Evolutionary conservation across 1,284 basidiomycete genomes (phyloP).

Genomic region (Ceratobasidium sp.): DNA sequence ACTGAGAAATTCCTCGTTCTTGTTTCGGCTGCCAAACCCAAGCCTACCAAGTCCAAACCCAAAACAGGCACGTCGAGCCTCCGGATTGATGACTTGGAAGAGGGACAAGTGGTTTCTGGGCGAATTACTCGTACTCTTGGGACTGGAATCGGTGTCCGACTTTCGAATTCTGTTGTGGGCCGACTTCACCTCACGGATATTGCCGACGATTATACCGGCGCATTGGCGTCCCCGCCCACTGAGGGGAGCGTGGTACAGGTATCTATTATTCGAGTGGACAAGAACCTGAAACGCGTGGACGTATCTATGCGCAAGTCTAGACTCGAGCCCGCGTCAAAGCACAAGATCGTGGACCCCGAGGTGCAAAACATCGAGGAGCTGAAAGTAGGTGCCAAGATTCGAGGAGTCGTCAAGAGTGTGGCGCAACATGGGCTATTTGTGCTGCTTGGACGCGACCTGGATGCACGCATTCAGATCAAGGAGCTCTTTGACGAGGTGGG

Average conservation of each 20-base stretch:
- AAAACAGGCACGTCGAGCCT: neutral
- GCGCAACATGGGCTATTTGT: constrained; percentile 92
- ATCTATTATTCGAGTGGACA: constrained; percentile 71
- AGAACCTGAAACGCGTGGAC: constrained; percentile 68
- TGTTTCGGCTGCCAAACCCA: constrained; percentile 64
- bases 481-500: constrained; percentile 89
- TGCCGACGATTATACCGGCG: constrained; percentile 71
- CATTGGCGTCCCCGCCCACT: constrained; percentile 60
- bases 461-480: constrained; percentile 92
- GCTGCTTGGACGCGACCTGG: constrained; percentile 78
- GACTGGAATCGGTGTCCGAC: constrained; percentile 76
- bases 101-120: constrained; percentile 78
- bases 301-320: constrained; percentile 82
- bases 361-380: constrained; percentile 70
- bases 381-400: constrained; percentile 72
- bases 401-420: constrained; percentile 90
- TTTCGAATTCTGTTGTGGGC: constrained; percentile 72
- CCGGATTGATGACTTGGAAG: constrained; percentile 50
- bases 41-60: constrained; percentile 39
- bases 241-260: constrained; percentile 74
- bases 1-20: constrained; percentile 87
- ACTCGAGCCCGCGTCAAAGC: constrained; percentile 59
- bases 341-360: constrained; percentile 70
- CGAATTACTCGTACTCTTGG: constrained; percentile 68
- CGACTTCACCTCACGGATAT: constrained; percentile 81